phyloP scores from a whole-genome alignment of 805 yeast genomes.

The Saccharomycopsis javanensis region DNA sequence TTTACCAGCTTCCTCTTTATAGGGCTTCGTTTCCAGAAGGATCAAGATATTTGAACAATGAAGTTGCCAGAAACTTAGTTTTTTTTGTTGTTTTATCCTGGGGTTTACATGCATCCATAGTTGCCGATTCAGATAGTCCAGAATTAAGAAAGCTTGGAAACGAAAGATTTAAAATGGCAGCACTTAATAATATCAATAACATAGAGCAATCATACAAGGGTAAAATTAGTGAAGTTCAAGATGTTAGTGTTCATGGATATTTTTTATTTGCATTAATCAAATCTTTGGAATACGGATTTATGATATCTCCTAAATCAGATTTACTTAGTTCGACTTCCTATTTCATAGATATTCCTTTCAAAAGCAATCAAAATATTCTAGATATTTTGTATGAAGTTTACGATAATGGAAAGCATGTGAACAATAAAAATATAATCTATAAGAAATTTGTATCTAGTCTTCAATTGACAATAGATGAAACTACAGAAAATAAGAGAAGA shows the following conservation, averaged over 20 bases:
- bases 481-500: slow-evolving; percentile 28
- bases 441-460: slow-evolving; percentile 4
- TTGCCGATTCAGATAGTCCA: slow-evolving; percentile 62
- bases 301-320: slow-evolving; percentile 42
- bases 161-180: slow-evolving; percentile 54
- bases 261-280: slow-evolving; percentile 47
- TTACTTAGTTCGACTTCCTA: slow-evolving; percentile 3
- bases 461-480: slow-evolving; percentile 21
- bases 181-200: slow-evolving; percentile 35
- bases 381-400: slow-evolving; percentile 51
- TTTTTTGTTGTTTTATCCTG: slow-evolving; percentile 59
- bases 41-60: slow-evolving; percentile 23
- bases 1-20: slow-evolving; percentile 36
- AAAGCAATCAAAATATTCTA: slow-evolving; percentile 19
- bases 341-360: slow-evolving; percentile 12
- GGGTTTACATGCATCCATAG: slow-evolving; percentile 70
- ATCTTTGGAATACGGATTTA: slow-evolving; percentile 50
- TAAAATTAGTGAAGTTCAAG: slow-evolving; percentile 18
- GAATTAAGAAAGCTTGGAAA: slow-evolving; percentile 51
- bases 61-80: slow-evolving; percentile 7
- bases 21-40: slow-evolving; percentile 34
- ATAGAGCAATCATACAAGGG: slow-evolving; percentile 45
- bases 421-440: slow-evolving; percentile 29
- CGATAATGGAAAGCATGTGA: slow-evolving; percentile 43
- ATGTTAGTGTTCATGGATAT: slow-evolving; percentile 40